These are phyloP conservation scores for Mortierella sp. DNA, from an alignment of 371 early-diverging fungal species.

Conservation along the genomic window DNA sequence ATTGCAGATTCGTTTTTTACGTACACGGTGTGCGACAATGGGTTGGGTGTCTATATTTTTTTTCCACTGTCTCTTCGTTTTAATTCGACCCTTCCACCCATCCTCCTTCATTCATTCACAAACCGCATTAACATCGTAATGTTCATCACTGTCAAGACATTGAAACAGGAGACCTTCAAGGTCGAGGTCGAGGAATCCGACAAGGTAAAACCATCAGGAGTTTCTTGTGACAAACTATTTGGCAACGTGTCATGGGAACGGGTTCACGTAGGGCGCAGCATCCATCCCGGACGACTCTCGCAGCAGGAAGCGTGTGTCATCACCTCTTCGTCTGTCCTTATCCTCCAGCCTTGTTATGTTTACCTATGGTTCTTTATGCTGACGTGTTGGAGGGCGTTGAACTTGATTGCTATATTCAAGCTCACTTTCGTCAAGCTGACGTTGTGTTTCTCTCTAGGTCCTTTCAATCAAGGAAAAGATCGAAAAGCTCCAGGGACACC, in stretches of 20 bases:
- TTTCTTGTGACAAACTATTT: background rate
- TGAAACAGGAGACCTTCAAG: conserved; percentile 84
- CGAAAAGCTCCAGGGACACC: conserved; percentile 73
- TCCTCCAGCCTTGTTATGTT: no score
- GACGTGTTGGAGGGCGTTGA: no score
- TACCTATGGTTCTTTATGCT: no score
- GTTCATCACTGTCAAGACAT: conserved; percentile 91
- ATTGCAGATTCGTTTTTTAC: no score
- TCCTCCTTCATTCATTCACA: conserved; percentile 2
- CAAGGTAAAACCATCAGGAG: conserved; percentile 61
- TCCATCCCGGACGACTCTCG: background rate
- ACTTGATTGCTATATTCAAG: no score
- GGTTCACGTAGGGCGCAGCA: conserved; percentile 2
- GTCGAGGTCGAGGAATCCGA: conserved; percentile 84
- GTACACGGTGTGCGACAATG: no score
- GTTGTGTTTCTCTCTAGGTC: conserved; percentile 58
- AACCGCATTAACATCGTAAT: conserved; percentile 55
- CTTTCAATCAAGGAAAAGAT: conserved; percentile 84
- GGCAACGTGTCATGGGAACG: conserved; percentile 2
- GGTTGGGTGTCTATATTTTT: no score
- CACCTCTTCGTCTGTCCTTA: no score
- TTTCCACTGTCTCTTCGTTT: no score
- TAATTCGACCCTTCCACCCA: background rate
- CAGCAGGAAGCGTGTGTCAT: no score
- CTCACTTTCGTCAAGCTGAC: background rate